Evolutionary conservation across 1,139 yeast species (phyloP).

Genomic region (Protomyces pachydermus): DNA sequence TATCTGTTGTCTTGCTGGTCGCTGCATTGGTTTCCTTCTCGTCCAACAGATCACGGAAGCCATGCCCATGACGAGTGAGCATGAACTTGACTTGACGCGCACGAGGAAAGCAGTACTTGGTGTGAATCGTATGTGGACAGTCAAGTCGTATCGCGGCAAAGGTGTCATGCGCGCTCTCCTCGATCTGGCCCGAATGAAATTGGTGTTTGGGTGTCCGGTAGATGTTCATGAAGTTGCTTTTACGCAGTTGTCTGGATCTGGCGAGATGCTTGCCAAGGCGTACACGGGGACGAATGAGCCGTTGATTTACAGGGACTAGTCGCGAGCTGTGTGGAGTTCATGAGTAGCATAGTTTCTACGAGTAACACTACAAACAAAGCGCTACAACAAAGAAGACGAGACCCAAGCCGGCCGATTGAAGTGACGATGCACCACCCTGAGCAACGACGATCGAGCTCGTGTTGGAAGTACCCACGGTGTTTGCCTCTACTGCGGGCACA

Average conservation of each 20-base stretch:
- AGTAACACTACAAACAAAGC: not conserved
- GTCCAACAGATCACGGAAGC: constrained; percentile 4
- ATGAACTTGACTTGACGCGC: not conserved
- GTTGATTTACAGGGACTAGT: constrained; percentile 4
- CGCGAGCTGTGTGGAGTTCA: not conserved
- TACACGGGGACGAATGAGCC: not conserved
- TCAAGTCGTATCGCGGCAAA: constrained; percentile 1
- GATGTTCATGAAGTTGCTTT: constrained; percentile 4
- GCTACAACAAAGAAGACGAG: not conserved
- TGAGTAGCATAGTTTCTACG: not conserved
- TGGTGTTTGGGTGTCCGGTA: constrained; percentile 1
- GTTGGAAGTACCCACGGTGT: no score
- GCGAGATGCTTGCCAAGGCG: not conserved
- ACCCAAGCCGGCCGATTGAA: no score
- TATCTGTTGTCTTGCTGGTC: not conserved
- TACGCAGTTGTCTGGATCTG: constrained; percentile 22
- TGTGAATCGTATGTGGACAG: constrained; percentile 24
- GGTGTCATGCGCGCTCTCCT: constrained; percentile 2
- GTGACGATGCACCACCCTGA: no score
- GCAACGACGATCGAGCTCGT: no score
- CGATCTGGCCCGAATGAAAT: not conserved
- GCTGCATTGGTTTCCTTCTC: constrained; percentile 8
- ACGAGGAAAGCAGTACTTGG: constrained; percentile 2
- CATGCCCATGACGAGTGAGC: not conserved
- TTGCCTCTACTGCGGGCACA: not conserved